Base-by-base conservation (phyloP, 345 rosid species). In the Populus alba region DNA sequence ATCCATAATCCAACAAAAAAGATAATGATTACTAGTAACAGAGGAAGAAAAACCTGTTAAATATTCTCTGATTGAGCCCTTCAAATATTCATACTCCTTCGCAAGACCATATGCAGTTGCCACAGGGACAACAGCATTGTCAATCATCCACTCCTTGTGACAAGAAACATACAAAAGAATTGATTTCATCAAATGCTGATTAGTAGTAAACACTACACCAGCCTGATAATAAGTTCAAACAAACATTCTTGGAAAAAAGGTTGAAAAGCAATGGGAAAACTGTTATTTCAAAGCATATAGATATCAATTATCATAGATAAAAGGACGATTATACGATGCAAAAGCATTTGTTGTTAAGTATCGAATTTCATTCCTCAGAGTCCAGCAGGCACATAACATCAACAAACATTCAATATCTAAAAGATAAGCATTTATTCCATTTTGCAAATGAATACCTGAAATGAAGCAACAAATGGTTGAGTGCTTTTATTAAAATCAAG, bases 401-500 rank as follows among this genome's bases (percentile, higher is more conserved):
- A 17, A 47, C n/a, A 45, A 23, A 57, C 47, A 5, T 45, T 31
- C n/a, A 37, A 66, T 35, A 16, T 51, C 68, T 37, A 29, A 29
- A 29, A 31, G 15, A 57, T 43, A 43, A n/a, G 39, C 53, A 17
- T 45, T 62, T n/a, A 17, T 55, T 2, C 37, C 29, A 74, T 39
- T 68, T 31, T 41, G 61, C 31, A 59, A 65, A 23, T 25, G n/a
- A 66, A 71, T 77, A 93, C 97, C 98, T 92, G 97, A 90, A 93
- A 83, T 51, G 89, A 85, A 17, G 86, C 29, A 22, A 90, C 85
- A 41, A 83, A 68, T 33, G 87, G 81, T 62, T 78, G 85, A 29
- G 82, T 86, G 79, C 91, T 91, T 87, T 95, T 93, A 78, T 89
- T 91, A 72, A 93, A 93, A 81, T 93, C 99, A 71, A 95, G 93